A percentile compares a stretch with the other conserved stretches of the same genome.
These are phyloP conservation scores for Pyrus bretschneideri DNA, from an alignment of 306 rosid species.

Conservation along the genomic window DNA sequence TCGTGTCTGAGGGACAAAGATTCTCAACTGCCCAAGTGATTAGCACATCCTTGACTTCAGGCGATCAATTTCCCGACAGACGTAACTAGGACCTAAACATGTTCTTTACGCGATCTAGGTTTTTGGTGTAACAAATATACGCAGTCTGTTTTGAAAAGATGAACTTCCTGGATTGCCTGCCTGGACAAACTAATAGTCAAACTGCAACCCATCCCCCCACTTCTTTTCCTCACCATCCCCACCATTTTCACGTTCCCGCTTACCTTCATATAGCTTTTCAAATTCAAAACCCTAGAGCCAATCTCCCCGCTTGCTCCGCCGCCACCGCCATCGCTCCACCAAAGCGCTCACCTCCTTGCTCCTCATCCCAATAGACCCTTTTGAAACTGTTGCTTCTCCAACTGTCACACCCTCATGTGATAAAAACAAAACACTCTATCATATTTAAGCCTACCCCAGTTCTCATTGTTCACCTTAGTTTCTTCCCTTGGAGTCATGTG, in stretches of 20 bases:
- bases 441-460: constrained; percentile 8
- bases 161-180: constrained; percentile 3
- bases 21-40: too few relatives aligned
- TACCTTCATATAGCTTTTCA: constrained; percentile 2
- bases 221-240: constrained; percentile 2
- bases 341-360: background rate
- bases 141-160: background rate
- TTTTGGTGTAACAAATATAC: too few relatives aligned
- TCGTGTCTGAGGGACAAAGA: too few relatives aligned
- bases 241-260: constrained; percentile 8
- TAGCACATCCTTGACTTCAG: too few relatives aligned
- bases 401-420: background rate
- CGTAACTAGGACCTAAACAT: too few relatives aligned
- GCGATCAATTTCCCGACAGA: too few relatives aligned
- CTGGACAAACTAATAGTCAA: background rate
- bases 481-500: constrained; percentile 7
- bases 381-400: background rate
- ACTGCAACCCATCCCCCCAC: constrained; percentile 1
- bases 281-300: constrained; percentile 4
- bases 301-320: background rate
- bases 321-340: background rate
- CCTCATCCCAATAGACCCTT: constrained; percentile 1
- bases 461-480: constrained; percentile 2
- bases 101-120: too few relatives aligned
- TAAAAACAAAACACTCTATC: background rate